Evolutionary conservation across 345 rosid genomes (phyloP), one percentile per base, ranked within the genome.

Genomic region (Rubroshorea leprosula): DNA sequence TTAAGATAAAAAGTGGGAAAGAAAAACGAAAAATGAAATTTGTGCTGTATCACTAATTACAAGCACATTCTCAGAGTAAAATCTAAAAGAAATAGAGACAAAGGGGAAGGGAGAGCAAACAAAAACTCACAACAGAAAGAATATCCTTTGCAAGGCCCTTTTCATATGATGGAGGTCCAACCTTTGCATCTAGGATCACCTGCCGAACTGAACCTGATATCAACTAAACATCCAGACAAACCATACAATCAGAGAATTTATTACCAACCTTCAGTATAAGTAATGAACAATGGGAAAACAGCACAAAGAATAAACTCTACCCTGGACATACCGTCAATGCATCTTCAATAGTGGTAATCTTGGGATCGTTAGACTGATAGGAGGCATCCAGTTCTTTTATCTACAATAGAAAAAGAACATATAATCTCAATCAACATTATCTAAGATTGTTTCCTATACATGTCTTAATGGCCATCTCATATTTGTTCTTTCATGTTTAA

Each of bases 161-260:
- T 69, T 89, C 99, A 75, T 76, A 78, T 58, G 69, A 73, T 41
- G 91, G 99, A 25, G 97, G 97, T 47, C 99, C 94, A 16, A 89
- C 86, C 76, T 93, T 93, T n/a, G 82, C 94, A 67, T 93, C 99
- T 39, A 93, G 75, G 68, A 93, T 76, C 69, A 89, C 91, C 76
- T 46, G 74, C 56, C 46, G 72, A 50, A 89, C 91, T 58, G 99
- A 86, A 71, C 57, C 68, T 59, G 96, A 89, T 72, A 93, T 62
- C 49, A 73, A 55, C 99, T 88, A 62, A 62, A 69, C 29, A 54
- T 14, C 51, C 58, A 58, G 4, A 53, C 27, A 23, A 22, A 49
- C 38, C 38, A 49, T 56, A 70, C 20, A 26, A 54, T 68, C 52
- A 74, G 21, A 21, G 39, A 68, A 54, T 54, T 26, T 21, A 16